A percentile compares a stretch with the other conserved stretches of the same genome.
phyloP scores from a whole-genome alignment of 768 basidiomycete genomes.

The Kwoniella sp. region DNA sequence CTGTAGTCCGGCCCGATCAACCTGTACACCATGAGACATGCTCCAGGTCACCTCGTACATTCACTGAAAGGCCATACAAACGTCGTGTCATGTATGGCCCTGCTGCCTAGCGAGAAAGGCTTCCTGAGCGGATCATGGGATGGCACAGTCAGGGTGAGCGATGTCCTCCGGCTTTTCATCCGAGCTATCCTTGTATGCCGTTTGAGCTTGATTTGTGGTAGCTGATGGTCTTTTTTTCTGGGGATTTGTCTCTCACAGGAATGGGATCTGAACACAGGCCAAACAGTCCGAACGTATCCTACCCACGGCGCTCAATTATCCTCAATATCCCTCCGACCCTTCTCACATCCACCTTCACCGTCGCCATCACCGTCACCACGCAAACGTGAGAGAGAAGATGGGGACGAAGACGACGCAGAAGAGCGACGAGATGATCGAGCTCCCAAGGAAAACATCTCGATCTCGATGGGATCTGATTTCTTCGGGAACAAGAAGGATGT shows the following conservation, averaged over 20 bases:
- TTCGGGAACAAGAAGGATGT: conserved; percentile 22
- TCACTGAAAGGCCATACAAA: conserved; percentile 68
- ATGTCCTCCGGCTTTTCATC: not conserved
- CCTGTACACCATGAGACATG: conserved; percentile 88
- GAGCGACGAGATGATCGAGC: not conserved
- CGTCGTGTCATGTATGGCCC: conserved; percentile 79
- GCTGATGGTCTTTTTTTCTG: not conserved
- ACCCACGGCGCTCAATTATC: conserved; percentile 84
- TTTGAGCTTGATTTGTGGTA: no score
- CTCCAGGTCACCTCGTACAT: conserved; percentile 77
- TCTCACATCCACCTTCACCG: conserved; percentile 47
- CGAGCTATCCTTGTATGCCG: no score
- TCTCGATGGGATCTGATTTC: conserved; percentile 35
- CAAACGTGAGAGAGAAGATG: conserved; percentile 21
- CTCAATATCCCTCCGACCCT: conserved; percentile 74
- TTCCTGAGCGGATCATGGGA: conserved; percentile 95
- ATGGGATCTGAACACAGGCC: conserved; percentile 96
- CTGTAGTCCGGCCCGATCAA: conserved; percentile 83
- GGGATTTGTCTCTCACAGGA: conserved; percentile 64
- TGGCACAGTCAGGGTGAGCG: conserved; percentile 76
- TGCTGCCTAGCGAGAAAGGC: conserved; percentile 79
- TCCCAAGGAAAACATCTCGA: conserved; percentile 27
- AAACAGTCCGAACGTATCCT: conserved; percentile 72
- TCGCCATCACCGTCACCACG: conserved; percentile 51
- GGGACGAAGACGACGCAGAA: not conserved